Evolutionary conservation across 2,329 filamentous ascomycete genomes (phyloP).

Genomic region (Aspergillus uvarum): DNA sequence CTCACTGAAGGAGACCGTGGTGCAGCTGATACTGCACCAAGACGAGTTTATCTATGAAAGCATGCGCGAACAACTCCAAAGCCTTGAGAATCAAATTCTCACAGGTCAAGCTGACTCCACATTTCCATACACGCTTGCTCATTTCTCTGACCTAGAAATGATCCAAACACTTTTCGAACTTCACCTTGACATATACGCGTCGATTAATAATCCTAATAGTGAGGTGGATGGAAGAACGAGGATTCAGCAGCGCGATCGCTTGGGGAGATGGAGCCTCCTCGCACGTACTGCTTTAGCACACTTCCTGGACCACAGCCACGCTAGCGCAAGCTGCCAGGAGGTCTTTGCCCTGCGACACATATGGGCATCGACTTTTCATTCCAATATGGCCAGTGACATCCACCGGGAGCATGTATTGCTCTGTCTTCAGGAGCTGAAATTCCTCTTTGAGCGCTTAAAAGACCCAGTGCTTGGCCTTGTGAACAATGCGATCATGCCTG

Average conservation of each 20-base stretch:
- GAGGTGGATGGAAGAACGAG: constrained; percentile 54
- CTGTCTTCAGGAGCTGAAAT: constrained; percentile 63
- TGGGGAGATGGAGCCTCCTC: constrained; percentile 61
- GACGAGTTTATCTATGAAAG: constrained; percentile 54
- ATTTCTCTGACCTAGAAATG: constrained; percentile 51
- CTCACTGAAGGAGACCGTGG: constrained; percentile 55
- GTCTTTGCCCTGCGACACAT: constrained; percentile 60
- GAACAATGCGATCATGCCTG: constrained; percentile 87
- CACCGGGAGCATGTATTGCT: constrained; percentile 60
- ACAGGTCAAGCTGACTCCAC: constrained; percentile 13
- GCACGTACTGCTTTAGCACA: constrained; percentile 54
- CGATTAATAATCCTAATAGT: constrained; percentile 62
- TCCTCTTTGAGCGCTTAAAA: constrained; percentile 50
- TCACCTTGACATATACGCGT: constrained; percentile 64
- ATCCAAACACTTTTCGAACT: constrained; percentile 64
- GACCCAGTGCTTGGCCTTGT: constrained; percentile 60
- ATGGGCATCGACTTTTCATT: constrained; percentile 65
- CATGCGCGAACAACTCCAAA: constrained; percentile 36
- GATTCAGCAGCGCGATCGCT: constrained; percentile 56
- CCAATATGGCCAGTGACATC: constrained; percentile 57
- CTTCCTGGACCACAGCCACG: constrained; percentile 34
- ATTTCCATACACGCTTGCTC: constrained; percentile 30
- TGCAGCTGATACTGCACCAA: constrained; percentile 53
- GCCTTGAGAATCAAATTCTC: constrained; percentile 32
- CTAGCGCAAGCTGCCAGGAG: constrained; percentile 32